Evolutionary conservation across 306 rosid genomes (phyloP).

Genomic region (Sophora flavescens): DNA sequence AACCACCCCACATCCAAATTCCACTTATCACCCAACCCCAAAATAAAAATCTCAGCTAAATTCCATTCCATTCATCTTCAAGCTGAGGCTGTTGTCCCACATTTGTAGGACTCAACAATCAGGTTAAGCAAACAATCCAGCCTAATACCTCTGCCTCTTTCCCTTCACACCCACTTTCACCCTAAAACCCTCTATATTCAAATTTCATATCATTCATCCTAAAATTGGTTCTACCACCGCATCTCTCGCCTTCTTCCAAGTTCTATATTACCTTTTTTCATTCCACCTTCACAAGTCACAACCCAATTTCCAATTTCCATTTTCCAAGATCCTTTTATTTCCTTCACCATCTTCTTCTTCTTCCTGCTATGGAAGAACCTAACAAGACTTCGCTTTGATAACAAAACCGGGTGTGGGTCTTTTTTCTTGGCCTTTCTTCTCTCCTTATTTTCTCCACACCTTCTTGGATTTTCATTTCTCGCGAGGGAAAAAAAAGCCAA

Average conservation of each 20-base stretch:
- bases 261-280: background rate
- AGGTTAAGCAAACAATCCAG: background rate
- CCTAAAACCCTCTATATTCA: background rate
- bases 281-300: background rate
- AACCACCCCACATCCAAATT: conserved; percentile 41
- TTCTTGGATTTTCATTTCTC: too few relatives aligned
- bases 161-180: background rate
- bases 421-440: too few relatives aligned
- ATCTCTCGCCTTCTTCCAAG: background rate
- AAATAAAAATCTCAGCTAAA: background rate
- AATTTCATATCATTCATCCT: background rate
- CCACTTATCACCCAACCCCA: conserved; percentile 26
- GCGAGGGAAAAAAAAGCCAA: background rate
- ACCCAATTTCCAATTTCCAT: too few relatives aligned
- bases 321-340: too few relatives aligned
- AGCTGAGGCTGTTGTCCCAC: conserved; percentile 32
- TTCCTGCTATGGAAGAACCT: background rate
- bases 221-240: conserved; percentile 13
- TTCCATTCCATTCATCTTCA: background rate
- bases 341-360: background rate
- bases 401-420: background rate
- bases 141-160: background rate
- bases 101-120: conserved; percentile 33
- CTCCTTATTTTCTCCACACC: too few relatives aligned
- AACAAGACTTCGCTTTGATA: background rate